Percentiles rank a stretch among this genome's conserved stretches.
These are phyloP conservation scores for Neurospora sp. DNA, from an alignment of 2,329 filamentous ascomycete species.

Conservation along the genomic window DNA sequence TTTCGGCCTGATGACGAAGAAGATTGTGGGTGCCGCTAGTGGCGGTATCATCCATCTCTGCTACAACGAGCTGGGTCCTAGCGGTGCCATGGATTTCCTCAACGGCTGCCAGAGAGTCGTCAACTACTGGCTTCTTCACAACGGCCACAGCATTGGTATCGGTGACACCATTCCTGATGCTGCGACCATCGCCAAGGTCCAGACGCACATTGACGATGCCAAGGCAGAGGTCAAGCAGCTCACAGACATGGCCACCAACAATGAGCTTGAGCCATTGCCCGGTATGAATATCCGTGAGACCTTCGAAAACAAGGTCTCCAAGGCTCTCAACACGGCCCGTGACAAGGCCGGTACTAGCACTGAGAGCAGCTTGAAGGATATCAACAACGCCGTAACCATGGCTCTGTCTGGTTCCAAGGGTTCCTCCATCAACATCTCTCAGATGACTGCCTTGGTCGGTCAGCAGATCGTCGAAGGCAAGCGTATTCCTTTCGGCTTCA, in stretches of 20 bases:
- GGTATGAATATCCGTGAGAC: constrained; percentile 99
- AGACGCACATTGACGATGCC: constrained; percentile 68
- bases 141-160: constrained; percentile 96
- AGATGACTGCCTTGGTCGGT: constrained; percentile 97
- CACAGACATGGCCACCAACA: constrained; percentile 70
- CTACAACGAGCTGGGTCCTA: constrained; percentile 86
- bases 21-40: constrained; percentile 79
- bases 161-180: constrained; percentile 94
- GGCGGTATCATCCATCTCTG: constrained; percentile 92
- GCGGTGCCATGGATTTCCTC: constrained; percentile 86
- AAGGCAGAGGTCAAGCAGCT: constrained; percentile 73
- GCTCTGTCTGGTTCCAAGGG: constrained; percentile 95
- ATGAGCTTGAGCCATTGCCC: constrained; percentile 81
- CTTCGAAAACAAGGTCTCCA: constrained; percentile 94
- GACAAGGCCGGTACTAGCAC: constrained; percentile 91
- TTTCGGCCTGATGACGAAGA: constrained; percentile 87
- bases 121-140: constrained; percentile 94
- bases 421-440: constrained; percentile 97
- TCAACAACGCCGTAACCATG: constrained; percentile 96
- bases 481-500: constrained; percentile 98
- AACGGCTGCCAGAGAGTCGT: constrained; percentile 91
- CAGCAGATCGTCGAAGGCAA: constrained; percentile 98
- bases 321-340: constrained; percentile 66
- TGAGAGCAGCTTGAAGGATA: constrained; percentile 84
- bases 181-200: constrained; percentile 73